These are phyloP conservation scores for Leptographium procerum DNA, from an alignment of 2,329 filamentous ascomycete species.

Conservation along the genomic window DNA sequence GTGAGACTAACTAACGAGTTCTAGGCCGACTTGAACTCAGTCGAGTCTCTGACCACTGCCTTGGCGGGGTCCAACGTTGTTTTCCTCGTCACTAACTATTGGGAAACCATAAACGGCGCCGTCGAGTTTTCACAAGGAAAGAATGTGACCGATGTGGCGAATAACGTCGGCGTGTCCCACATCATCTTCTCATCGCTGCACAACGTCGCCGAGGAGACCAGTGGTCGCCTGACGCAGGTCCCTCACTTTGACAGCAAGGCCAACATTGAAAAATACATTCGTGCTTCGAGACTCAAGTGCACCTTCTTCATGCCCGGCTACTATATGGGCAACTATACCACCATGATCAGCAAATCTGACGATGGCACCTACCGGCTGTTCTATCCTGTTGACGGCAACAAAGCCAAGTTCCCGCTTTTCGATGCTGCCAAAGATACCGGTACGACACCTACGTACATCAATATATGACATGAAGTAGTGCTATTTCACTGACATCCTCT, in stretches of 20 bases:
- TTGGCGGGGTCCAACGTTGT: constrained; percentile 35
- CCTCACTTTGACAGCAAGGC: constrained; percentile 48
- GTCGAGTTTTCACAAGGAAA: constrained; percentile 34
- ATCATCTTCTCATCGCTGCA: constrained; percentile 26
- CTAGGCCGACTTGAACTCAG: constrained; percentile 33
- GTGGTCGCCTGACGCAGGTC: constrained; percentile 28
- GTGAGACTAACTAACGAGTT: background rate
- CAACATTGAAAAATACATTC: constrained; percentile 41
- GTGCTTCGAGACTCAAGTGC: constrained; percentile 30
- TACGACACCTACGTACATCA: constrained; percentile 11
- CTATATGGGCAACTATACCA: constrained; percentile 40
- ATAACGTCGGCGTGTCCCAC: constrained; percentile 19
- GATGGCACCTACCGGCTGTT: constrained; percentile 22
- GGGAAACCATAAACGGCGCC: constrained; percentile 21
- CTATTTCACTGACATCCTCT: background rate
- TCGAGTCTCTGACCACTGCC: constrained; percentile 29
- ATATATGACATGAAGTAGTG: background rate
- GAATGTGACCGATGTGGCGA: constrained; percentile 33
- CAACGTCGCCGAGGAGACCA: constrained; percentile 26
- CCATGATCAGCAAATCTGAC: constrained; percentile 17
- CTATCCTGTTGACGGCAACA: constrained; percentile 17
- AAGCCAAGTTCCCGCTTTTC: constrained; percentile 23
- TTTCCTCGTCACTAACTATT: constrained; percentile 36
- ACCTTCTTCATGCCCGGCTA: constrained; percentile 40
- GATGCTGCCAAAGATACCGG: constrained; percentile 23